Evolutionary conservation across 148 eudicot species (phyloP), one percentile per base, ranked within the genome.

Genomic region (Rhododendron henanense): DNA sequence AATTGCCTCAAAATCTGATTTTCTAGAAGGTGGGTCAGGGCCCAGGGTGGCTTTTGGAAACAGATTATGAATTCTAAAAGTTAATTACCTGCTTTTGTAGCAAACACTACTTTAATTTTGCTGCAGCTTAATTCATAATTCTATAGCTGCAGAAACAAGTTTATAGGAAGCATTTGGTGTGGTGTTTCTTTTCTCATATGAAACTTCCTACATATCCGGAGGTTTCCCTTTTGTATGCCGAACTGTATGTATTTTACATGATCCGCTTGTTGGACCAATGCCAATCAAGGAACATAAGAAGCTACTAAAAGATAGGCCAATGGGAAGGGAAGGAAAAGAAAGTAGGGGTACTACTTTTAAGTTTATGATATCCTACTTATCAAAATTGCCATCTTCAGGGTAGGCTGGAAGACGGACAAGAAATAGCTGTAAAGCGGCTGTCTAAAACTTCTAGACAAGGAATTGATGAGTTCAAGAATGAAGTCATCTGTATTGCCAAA

Each of bases 361-460:
- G 6, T 55, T 57, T 57, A 16, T 15, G 6, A 57, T 5, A 57
- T 41, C 45, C 51, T 59, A 59, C 67, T 59, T 19, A 59, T 19
- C 25, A 59, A 59, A 65, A 41, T n/a, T 65, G 73, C 73, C 31
- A 10, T 71, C 0, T 73, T 21, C 79, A 88, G 90, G 90, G 90
- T 21, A 28, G 9, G 45, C 63, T 88, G 3, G 61, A 65, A 18
- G 87, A 48, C 1, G 85, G 90, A 83, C 21, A 23, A 78, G 87
- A 85, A 71, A 85, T 88, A 59, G 90, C 87, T 28, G 85, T 88
- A 7, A 88, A 88, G 73, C 41, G 90, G 69, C 80, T 88, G 11
- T 88, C 87, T 4, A 61, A 31, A 14, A 16, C 63, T 15, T 88
- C 89, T 3, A 81, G 39, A 63, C 89, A 88, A 75, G 89, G 89